Evolutionary conservation across 257 asterid genomes (phyloP), one percentile per base, ranked within the genome.

Genomic region (Prunella vulgaris): DNA sequence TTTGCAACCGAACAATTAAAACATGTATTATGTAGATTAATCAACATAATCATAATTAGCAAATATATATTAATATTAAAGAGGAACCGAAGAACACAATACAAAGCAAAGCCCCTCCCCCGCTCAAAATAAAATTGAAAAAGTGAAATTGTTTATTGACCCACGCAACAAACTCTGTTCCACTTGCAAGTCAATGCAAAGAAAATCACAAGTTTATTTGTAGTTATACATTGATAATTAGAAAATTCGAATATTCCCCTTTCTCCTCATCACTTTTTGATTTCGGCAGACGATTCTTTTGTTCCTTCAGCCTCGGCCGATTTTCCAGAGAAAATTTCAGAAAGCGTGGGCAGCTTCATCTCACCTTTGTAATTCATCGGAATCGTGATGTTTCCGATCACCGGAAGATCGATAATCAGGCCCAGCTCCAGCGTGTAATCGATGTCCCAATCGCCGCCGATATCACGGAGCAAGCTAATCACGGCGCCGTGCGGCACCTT

Each of bases 361-460:
- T 84, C 96, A 0, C 98, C 98, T 8, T 76, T 77, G 21, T 81
- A 81, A 57, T 87, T 78, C 12, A 92, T 20, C 2, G 98, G 98
- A 32, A 92, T 85, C 35, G 92, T 84, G 21, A 89, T 30, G 14
- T 80, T 78, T 5, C 94, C 94, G 32, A 92, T n/a, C 12, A 84
- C 77, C 0, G 98, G 98, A 5, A 89, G 85, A 33, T 92, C 95
- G 18, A 92, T 49, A 7, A 84, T 69, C 12, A 92, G 84, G 14
- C 86, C 84, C 3, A 92, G 56, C 0, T 84, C 87, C 56, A 92
- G 7, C 0, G 76, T 62, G 15, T 92, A 89, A 71, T 89, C 96
- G 21, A 92, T 70, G 63, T 92, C 98, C 98, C 98, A 89, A 75
- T 92, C 96, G 15, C 77, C 76, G 33, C 90, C 89, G 69, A 92